Percentiles rank a stretch among this genome's conserved stretches.
Conservation (phyloP, 371 early-diverging fungal species). For the Rhizopus delemar region DNA sequence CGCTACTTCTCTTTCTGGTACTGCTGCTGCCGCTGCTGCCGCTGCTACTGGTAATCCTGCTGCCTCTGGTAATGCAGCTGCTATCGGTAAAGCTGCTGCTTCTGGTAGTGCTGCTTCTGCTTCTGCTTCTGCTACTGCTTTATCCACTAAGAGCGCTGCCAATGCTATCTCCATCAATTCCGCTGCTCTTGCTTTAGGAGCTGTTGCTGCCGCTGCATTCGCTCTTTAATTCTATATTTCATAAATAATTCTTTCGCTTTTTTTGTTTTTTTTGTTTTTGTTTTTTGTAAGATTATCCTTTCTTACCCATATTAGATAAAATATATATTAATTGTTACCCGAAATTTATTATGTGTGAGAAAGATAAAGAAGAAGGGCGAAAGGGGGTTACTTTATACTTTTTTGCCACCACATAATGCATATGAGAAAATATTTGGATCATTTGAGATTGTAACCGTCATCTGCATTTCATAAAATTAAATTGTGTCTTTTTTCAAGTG, state of each 20-base stretch:
- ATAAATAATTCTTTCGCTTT: slow-evolving; percentile 8
- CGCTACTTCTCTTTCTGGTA: slow-evolving; percentile 19
- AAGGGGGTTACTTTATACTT: neutral
- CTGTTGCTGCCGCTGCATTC: slow-evolving; percentile 41
- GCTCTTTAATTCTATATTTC: slow-evolving; percentile 26
- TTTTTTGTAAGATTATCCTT: neutral
- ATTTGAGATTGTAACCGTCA: too few relatives aligned
- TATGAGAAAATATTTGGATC: neutral
- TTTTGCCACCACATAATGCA: slow-evolving; percentile 1
- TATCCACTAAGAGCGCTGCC: slow-evolving; percentile 21
- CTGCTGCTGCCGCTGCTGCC: slow-evolving; percentile 18
- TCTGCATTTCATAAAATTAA: neutral
- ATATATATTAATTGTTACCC: too few relatives aligned
- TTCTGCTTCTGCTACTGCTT: slow-evolving; percentile 21
- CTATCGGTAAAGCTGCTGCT: slow-evolving; percentile 18
- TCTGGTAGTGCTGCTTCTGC: slow-evolving; percentile 20
- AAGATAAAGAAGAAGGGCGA: neutral
- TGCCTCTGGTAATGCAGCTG: slow-evolving; percentile 21
- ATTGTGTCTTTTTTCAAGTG: neutral
- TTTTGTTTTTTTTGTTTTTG: slow-evolving; percentile 12
- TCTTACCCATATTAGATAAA: too few relatives aligned
- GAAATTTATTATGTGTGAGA: neutral
- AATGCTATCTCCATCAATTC: slow-evolving; percentile 18
- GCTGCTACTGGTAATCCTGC: slow-evolving; percentile 20
- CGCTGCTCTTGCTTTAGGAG: slow-evolving; percentile 39